A percentile compares a stretch with the other conserved stretches of the same genome.
These are phyloP conservation scores for apple (Malus domestica) DNA, from an alignment of 306 rosid species.

Conservation along the genomic window DNA sequence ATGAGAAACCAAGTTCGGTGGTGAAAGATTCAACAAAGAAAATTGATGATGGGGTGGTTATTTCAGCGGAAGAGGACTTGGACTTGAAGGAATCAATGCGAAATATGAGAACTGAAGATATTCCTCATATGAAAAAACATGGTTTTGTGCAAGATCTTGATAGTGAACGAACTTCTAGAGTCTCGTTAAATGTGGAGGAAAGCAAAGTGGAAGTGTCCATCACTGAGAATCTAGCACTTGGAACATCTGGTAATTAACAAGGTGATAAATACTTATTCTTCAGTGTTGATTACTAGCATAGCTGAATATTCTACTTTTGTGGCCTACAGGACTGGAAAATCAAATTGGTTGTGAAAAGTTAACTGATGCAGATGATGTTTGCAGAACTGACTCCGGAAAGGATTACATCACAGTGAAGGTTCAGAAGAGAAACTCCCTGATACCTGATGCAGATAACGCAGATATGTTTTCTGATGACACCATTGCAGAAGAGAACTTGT, in stretches of 20 bases:
- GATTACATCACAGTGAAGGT: conserved; percentile 25
- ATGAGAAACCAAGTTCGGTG: conserved; percentile 17
- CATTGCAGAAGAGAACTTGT: conserved; percentile 15
- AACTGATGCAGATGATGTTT: conserved; percentile 25
- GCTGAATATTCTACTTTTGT: conserved; percentile 19
- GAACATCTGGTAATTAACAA: conserved; percentile 36
- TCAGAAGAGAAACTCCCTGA: conserved; percentile 27
- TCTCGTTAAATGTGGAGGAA: conserved; percentile 32
- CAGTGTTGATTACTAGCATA: conserved; percentile 5
- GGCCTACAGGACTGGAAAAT: conserved; percentile 37
- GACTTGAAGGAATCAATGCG: conserved; percentile 21
- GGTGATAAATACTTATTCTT: conserved; percentile 6
- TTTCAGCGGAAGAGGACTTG: conserved; percentile 21
- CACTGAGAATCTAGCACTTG: conserved; percentile 22
- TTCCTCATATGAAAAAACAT: conserved; percentile 19
- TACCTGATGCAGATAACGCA: conserved; percentile 10
- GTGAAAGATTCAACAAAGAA: conserved; percentile 15
- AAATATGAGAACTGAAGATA: conserved; percentile 25
- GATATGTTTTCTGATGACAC: conserved; percentile 21
- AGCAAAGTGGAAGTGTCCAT: conserved; percentile 28
- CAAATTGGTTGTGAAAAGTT: conserved; percentile 32
- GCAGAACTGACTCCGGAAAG: conserved; percentile 14
- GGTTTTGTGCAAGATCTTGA: conserved; percentile 5
- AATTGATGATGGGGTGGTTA: conserved; percentile 26
- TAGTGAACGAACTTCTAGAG: conserved; percentile 14